Evolutionary conservation across 1,284 basidiomycete species (phyloP).

Genomic region (Hypsizygus ulmarius): DNA sequence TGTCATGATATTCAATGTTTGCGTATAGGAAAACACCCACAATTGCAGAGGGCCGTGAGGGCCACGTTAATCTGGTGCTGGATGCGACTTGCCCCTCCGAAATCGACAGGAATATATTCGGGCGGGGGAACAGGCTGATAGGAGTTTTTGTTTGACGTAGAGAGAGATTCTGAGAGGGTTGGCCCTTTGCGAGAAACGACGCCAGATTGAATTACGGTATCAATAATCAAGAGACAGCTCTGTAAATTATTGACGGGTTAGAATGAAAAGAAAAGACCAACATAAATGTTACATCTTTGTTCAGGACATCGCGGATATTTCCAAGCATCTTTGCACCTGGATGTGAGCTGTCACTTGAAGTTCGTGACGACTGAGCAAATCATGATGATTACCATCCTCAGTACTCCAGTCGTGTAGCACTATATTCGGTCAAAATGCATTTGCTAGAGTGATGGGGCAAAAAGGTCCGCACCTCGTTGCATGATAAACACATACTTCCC

Average conservation of each 20-base stretch:
- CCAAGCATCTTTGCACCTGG: slow-evolving; percentile 31
- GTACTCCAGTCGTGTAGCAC: slow-evolving; percentile 38
- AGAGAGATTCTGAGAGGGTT: slow-evolving; percentile 29
- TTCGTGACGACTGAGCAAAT: background rate
- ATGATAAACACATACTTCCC: slow-evolving; percentile 36
- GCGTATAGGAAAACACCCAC: slow-evolving; percentile 19
- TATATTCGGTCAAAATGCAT: slow-evolving; percentile 10
- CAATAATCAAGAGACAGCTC: slow-evolving; percentile 33
- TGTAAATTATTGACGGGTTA: slow-evolving; percentile 9
- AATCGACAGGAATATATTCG: slow-evolving; percentile 32
- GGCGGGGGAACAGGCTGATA: slow-evolving; percentile 33
- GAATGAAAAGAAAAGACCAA: background rate
- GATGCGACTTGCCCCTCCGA: slow-evolving; percentile 34
- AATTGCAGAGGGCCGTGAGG: slow-evolving; percentile 32
- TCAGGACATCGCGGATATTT: slow-evolving; percentile 32
- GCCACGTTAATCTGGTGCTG: slow-evolving; percentile 36
- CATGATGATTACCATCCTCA: slow-evolving; percentile 23
- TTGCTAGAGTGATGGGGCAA: background rate
- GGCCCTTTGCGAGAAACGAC: slow-evolving; percentile 25
- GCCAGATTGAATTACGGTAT: slow-evolving; percentile 33
- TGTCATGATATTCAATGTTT: background rate
- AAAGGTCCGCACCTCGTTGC: slow-evolving; percentile 27
- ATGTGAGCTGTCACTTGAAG: background rate
- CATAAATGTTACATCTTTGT: slow-evolving; percentile 24
- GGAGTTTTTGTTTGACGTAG: slow-evolving; percentile 22